A percentile compares a stretch with the other conserved stretches of the same genome.
Conservation (phyloP, 495 filamentous ascomycete species). For the Aspergillus haitiensis region DNA sequence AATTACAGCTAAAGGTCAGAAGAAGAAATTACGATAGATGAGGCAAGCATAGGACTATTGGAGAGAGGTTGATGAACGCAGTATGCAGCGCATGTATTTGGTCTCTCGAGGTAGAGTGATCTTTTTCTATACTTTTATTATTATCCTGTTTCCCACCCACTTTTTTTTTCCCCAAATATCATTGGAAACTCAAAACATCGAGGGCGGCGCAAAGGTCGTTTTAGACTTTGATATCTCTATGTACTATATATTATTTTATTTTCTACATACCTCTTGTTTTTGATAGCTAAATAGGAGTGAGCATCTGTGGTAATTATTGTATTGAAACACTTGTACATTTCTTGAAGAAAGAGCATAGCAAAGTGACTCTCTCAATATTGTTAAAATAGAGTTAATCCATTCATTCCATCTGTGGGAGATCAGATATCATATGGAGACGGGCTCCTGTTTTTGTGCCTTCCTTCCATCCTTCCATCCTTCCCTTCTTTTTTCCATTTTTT, state of each 20-base stretch:
- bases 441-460: neutral
- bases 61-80: slow-evolving; percentile 7
- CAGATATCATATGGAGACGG: neutral
- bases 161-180: slow-evolving; percentile 19
- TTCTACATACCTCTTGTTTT: slow-evolving; percentile 27
- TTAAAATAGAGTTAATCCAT: neutral
- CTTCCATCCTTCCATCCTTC: neutral
- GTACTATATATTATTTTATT: slow-evolving; percentile 44
- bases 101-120: slow-evolving; percentile 21
- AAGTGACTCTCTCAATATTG: neutral
- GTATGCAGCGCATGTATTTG: slow-evolving; percentile 28
- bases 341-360: neutral
- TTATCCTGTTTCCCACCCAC: too few relatives aligned
- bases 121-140: slow-evolving; percentile 13
- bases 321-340: slow-evolving; percentile 8
- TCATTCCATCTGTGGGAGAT: too few relatives aligned
- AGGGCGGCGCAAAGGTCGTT: slow-evolving; percentile 41
- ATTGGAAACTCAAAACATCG: slow-evolving; percentile 35
- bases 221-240: slow-evolving; percentile 38
- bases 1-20: slow-evolving; percentile 28
- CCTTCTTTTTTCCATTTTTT: slow-evolving; percentile 2
- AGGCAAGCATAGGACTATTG: slow-evolving; percentile 16
- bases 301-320: slow-evolving; percentile 14
- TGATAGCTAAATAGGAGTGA: slow-evolving; percentile 5
- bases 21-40: slow-evolving; percentile 30